These are phyloP conservation scores for Aspergillus ruber DNA, from an alignment of 2,329 filamentous ascomycete genomes.

Conservation along the genomic window DNA sequence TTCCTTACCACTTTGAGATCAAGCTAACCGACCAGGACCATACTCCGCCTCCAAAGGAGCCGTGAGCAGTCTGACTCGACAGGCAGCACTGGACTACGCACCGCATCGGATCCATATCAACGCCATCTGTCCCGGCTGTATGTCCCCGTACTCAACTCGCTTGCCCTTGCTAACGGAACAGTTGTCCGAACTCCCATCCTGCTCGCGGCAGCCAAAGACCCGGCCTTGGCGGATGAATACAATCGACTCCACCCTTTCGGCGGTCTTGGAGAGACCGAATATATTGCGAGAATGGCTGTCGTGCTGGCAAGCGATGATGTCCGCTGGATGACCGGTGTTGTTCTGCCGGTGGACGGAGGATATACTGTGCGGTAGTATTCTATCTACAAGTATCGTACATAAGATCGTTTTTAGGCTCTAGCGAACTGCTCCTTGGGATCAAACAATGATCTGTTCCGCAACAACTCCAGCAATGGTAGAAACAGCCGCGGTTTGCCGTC, in stretches of 20 bases:
- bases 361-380: constrained; percentile 25
- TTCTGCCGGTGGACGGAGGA: constrained; percentile 43
- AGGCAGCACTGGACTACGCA: constrained; percentile 8
- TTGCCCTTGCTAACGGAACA: constrained; percentile 6
- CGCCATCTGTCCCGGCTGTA: constrained; percentile 8
- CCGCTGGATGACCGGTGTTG: constrained; percentile 40
- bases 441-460: background rate
- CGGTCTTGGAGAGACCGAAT: constrained; percentile 22
- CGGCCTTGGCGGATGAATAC: constrained; percentile 4
- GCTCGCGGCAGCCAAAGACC: background rate
- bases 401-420: background rate
- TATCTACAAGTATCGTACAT: background rate
- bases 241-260: constrained; percentile 20
- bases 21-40: no score
- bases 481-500: background rate
- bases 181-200: constrained; percentile 7
- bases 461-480: background rate
- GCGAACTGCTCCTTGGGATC: background rate
- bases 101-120: constrained; percentile 6
- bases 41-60: constrained; percentile 30
- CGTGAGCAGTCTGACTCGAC: constrained; percentile 2
- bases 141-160: constrained; percentile 17
- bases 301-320: constrained; percentile 45
- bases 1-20: no score
- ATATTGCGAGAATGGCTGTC: constrained; percentile 37